Conservation (phyloP, 805 yeast species). For the Kuraishia capsulata region DNA sequence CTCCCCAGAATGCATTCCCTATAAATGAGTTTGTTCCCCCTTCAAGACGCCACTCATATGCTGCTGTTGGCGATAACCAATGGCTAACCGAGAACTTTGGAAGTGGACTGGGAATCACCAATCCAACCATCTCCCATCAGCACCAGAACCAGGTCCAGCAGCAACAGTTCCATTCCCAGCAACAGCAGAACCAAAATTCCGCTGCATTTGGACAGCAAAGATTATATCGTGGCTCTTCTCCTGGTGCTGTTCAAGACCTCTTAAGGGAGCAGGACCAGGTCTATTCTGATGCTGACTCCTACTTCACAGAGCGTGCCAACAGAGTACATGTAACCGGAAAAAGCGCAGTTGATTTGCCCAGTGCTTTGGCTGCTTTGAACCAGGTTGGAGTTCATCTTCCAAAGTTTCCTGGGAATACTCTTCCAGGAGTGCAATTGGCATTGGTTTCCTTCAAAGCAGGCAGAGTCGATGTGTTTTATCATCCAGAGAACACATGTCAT, state of each 20-base stretch:
- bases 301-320: constrained; percentile 6
- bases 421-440: constrained; percentile 32
- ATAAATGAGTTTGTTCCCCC: constrained; percentile 1
- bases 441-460: constrained; percentile 74
- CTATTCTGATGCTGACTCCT: constrained; percentile 7
- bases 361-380: constrained; percentile 9
- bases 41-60: constrained; percentile 9
- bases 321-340: constrained; percentile 9
- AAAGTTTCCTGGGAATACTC: constrained; percentile 20
- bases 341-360: constrained; percentile 4
- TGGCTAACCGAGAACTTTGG: constrained; percentile 5
- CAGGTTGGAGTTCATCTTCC: constrained; percentile 29
- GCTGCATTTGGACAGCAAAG: too few relatives aligned
- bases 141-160: not conserved
- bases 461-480: constrained; percentile 67
- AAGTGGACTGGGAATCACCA: too few relatives aligned
- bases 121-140: constrained; percentile 1
- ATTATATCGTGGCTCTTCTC: too few relatives aligned
- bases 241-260: too few relatives aligned
- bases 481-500: constrained; percentile 29
- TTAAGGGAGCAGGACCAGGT: too few relatives aligned
- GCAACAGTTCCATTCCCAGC: too few relatives aligned
- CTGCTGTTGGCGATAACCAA: constrained; percentile 8
- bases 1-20: not conserved
- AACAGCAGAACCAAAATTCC: too few relatives aligned